phyloP scores from a whole-genome alignment of 805 yeast genomes.

The Candida odintsovae region DNA sequence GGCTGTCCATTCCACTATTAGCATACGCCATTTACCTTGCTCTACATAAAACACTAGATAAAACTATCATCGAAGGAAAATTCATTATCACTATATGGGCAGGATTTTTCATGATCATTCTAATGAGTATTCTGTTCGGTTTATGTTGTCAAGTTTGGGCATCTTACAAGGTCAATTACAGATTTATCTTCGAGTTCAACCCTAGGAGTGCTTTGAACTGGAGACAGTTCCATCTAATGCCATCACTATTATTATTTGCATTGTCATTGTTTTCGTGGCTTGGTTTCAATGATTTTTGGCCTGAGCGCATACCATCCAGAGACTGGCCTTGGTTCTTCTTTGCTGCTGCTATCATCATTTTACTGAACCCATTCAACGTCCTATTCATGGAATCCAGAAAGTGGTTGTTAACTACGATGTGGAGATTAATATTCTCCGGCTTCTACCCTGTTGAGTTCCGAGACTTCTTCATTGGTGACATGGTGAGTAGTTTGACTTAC shows the following conservation, averaged over 20 bases:
- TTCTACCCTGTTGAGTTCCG: constrained; percentile 91
- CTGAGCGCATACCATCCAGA: constrained; percentile 49
- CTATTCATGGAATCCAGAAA: constrained; percentile 58
- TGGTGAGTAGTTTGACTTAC: constrained; percentile 83
- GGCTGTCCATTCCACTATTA: constrained; percentile 67
- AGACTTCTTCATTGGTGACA: constrained; percentile 91
- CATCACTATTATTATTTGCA: constrained; percentile 51
- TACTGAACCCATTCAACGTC: constrained; percentile 58
- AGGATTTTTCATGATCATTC: constrained; percentile 65
- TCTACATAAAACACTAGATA: constrained; percentile 34
- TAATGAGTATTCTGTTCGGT: constrained; percentile 61
- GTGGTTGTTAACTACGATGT: constrained; percentile 69
- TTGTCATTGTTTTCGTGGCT: constrained; percentile 67
- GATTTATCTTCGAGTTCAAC: constrained; percentile 86
- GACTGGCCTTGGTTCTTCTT: constrained; percentile 80
- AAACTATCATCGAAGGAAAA: constrained; percentile 46
- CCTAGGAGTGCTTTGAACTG: constrained; percentile 59
- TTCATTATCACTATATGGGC: constrained; percentile 85
- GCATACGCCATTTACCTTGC: constrained; percentile 51
- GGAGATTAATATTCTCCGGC: constrained; percentile 77
- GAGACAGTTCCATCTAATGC: constrained; percentile 59
- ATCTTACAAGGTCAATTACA: constrained; percentile 73
- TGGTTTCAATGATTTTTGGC: constrained; percentile 68
- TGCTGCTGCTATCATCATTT: constrained; percentile 40
- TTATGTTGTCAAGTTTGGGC: constrained; percentile 72